Evolutionary conservation across 805 yeast genomes (phyloP).

Genomic region (Pichia californica): DNA sequence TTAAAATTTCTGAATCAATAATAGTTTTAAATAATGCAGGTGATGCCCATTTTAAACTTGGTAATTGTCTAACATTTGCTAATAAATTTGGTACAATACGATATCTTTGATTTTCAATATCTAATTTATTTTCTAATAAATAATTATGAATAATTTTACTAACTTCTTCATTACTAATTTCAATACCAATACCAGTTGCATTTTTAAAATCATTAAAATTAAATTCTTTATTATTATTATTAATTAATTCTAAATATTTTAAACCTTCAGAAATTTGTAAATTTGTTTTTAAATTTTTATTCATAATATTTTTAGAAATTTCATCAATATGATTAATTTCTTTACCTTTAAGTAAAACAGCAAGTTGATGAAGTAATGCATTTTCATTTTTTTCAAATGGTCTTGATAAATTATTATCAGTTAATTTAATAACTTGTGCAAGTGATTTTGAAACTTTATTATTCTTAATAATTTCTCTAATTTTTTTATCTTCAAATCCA

Average conservation of each 20-base stretch:
- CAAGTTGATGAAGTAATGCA: conserved; percentile 69
- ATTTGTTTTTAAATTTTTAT: conserved; percentile 56
- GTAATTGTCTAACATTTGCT: conserved; percentile 68
- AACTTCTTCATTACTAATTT: conserved; percentile 60
- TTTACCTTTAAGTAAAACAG: conserved; percentile 61
- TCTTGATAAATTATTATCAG: conserved; percentile 20
- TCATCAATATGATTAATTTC: conserved; percentile 42
- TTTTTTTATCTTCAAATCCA: conserved; percentile 69
- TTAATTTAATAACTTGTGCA: conserved; percentile 47
- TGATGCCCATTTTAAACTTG: conserved; percentile 85
- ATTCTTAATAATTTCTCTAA: conserved; percentile 78
- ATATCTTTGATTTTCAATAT: conserved; percentile 69
- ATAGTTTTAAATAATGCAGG: conserved; percentile 82
- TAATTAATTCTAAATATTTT: conserved; percentile 53
- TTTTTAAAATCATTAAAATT: conserved; percentile 46
- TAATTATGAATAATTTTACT: conserved; percentile 50
- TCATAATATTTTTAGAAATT: conserved; percentile 56
- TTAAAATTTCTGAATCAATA: conserved; percentile 71
- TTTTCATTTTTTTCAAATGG: conserved; percentile 53
- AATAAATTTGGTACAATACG: conserved; percentile 68
- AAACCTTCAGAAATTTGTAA: conserved; percentile 78
- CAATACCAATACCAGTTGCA: conserved; percentile 81
- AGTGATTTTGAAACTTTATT: conserved; percentile 75
- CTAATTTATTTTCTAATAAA: conserved; percentile 51
- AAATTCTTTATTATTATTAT: conserved; percentile 35